Percentiles rank a stretch among this genome's conserved stretches.
These are phyloP conservation scores for Carpinus viminea DNA, from an alignment of 306 rosid genomes.

Conservation along the genomic window DNA sequence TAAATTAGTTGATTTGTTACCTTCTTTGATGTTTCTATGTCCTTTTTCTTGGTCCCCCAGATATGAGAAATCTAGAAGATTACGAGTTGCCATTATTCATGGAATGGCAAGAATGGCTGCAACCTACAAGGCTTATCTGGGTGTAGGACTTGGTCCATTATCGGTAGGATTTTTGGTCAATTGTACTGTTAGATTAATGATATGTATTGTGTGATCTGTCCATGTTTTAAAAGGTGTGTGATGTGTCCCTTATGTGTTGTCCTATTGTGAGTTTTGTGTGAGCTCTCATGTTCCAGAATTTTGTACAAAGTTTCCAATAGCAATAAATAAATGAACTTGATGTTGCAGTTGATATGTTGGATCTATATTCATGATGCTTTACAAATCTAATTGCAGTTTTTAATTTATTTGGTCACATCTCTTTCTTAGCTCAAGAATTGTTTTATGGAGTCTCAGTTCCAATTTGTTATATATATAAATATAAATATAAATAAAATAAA, in stretches of 20 bases:
- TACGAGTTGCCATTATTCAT: conserved; percentile 79
- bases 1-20: conserved; percentile 1
- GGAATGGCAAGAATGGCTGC: conserved; percentile 99
- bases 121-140: conserved; percentile 85
- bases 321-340: conserved; percentile 20
- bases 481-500: no score
- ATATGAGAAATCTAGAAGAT: conserved; percentile 70
- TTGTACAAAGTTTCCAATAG: not conserved
- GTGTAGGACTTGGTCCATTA: conserved; percentile 93
- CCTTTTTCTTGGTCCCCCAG: conserved; percentile 36
- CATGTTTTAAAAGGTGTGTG: no score
- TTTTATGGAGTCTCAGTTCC: no score
- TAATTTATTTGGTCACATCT: no score
- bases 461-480: no score
- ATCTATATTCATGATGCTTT: conserved; percentile 10
- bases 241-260: no score
- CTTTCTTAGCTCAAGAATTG: no score
- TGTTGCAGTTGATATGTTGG: not conserved
- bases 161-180: conserved; percentile 48
- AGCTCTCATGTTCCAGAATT: no score
- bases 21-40: conserved; percentile 13
- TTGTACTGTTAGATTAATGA: no score
- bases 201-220: no score
- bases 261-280: no score
- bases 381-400: conserved; percentile 52